Base-by-base conservation (phyloP, 768 basidiomycete genomes). In the Zangia roseola region DNA sequence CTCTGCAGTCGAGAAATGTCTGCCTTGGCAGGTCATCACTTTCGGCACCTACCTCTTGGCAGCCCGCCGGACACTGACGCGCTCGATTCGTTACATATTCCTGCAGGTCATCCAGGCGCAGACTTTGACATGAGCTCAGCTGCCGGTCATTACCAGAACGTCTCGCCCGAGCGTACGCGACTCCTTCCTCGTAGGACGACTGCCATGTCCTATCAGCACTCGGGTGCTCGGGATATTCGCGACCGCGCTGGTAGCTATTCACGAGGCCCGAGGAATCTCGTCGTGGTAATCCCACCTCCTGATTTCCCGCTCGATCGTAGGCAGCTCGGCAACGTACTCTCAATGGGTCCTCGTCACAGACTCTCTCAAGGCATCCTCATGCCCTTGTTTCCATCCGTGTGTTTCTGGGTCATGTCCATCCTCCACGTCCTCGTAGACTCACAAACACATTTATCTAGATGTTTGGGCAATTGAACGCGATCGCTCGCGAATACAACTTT, bases 401-500 rank as follows among this genome's bases (percentile, higher is more conserved):
- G 66, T 56, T 28, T 53, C 31, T 38, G 31, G 6, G 9, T 35
- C 12, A 2, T 21, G 14, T 26, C 21, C 44, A 1, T 46, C 12
- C 37, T 19, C 14, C 43, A n/a, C n/a, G n/a, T n/a, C n/a, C n/a
- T n/a, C n/a, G n/a, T 33, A 23, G 44, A 37, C 33, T 38, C 38
- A 35, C 50, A 31, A 31, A 31, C 31, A 5, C 6, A 5, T 9
- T 38, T 53, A 37, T 47, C 8, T 44, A 92, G 91, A 80, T 91
- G 74, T 83, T 81, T 59, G 81, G 77, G 14, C 90, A 93, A 66
- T 70, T 91, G 28, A 76, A 77, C 24, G 86, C 88, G 10, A 90
- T 93, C 52, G 87, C 88, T 5, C 79, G 82, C 42, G 89, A 92
- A 64, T 91, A 84, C 69, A 85, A 81, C 60, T 87, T 91, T 55